These are phyloP conservation scores for Bretschneidera sinensis DNA, from an alignment of 345 rosid species.

Conservation along the genomic window DNA sequence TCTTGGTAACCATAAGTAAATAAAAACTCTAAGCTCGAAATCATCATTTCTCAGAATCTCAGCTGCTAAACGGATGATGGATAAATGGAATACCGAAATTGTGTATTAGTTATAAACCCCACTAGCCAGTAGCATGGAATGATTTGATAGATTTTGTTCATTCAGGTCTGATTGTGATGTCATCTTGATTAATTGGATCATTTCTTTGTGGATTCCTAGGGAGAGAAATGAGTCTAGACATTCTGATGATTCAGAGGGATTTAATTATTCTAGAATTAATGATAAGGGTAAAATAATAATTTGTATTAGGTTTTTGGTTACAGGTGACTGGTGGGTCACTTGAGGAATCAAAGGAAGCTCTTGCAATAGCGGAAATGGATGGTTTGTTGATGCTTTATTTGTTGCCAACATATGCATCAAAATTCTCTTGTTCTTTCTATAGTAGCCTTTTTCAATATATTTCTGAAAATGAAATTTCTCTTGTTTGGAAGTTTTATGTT, in stretches of 20 bases:
- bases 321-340: slow-evolving; percentile 98
- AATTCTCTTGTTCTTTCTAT: neutral
- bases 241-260: too few relatives aligned
- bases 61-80: too few relatives aligned
- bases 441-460: neutral
- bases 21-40: too few relatives aligned
- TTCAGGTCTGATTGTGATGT: too few relatives aligned
- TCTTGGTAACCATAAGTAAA: neutral
- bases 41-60: too few relatives aligned
- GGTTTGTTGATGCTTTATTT: slow-evolving; percentile 35
- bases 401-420: neutral
- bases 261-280: too few relatives aligned
- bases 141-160: too few relatives aligned
- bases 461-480: neutral
- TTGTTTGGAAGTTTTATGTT: neutral
- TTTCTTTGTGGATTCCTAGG: too few relatives aligned
- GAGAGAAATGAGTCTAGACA: too few relatives aligned
- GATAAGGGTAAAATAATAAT: too few relatives aligned
- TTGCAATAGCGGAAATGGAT: slow-evolving; percentile 93
- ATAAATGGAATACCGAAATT: too few relatives aligned
- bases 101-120: neutral
- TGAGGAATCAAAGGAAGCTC: slow-evolving; percentile 88
- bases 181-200: too few relatives aligned
- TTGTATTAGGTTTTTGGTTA: slow-evolving; percentile 9
- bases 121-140: neutral